Evolutionary conservation across 331 rosid species (phyloP).

Genomic region (Ulmus americana): DNA sequence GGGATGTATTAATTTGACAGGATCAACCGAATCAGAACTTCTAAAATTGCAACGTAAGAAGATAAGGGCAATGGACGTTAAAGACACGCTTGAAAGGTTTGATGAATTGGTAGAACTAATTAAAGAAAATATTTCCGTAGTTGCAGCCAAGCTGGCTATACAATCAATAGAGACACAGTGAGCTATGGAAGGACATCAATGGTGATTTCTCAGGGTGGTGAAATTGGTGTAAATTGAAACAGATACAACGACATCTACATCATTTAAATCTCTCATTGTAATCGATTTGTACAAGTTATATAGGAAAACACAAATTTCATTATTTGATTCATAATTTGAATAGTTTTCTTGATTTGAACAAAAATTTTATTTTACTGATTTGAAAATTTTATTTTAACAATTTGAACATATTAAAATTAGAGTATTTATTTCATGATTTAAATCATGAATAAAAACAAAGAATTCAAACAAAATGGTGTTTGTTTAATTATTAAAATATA

Average conservation of each 20-base stretch:
- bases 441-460: too few relatives aligned
- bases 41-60: constrained; percentile 32
- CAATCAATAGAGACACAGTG: constrained; percentile 35
- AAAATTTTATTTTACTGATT: too few relatives aligned
- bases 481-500: too few relatives aligned
- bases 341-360: too few relatives aligned
- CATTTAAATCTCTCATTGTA: neutral
- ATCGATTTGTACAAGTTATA: neutral
- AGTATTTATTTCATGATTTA: too few relatives aligned
- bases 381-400: too few relatives aligned
- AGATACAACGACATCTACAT: neutral
- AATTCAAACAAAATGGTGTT: too few relatives aligned
- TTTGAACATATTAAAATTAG: too few relatives aligned
- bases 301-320: too few relatives aligned
- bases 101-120: constrained; percentile 25
- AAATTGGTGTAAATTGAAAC: neutral
- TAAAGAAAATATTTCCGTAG: constrained; percentile 28
- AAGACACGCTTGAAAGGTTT: constrained; percentile 35
- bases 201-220: neutral
- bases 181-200: neutral
- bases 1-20: constrained; percentile 18
- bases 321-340: too few relatives aligned
- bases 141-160: constrained; percentile 45
- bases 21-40: constrained; percentile 36
- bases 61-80: constrained; percentile 41